Evolutionary conservation across 192 early-diverging fungal genomes (phyloP), one percentile per base, ranked within the genome.

Genomic region (Umbelopsis vinacea): DNA sequence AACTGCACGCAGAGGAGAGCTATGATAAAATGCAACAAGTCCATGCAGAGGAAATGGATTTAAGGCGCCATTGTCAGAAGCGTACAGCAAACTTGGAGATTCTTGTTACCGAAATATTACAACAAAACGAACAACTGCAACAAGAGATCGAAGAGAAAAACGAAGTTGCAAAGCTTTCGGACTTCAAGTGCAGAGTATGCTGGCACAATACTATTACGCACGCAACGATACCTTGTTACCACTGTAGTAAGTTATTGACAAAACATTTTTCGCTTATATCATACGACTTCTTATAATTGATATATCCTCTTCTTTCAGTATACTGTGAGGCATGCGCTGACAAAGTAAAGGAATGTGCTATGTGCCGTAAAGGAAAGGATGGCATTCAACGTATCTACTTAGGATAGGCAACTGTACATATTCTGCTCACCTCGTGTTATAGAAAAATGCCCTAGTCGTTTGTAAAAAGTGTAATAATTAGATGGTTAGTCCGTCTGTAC

Each of bases 111-210:
- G 54, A 71, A 29, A 4, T 71, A 21, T 10, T 46, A 19, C 23
- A 47, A 1, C 69, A 76, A 22, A 71, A 67, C 3, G 60, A 71
- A 10, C 24, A 15, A 52, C 10, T 76, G 11, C 43, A 38, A 26
- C 33, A 46, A 0, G 70, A 76, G 17, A 24, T 76, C 10, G 63
- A 52, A 37, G 53, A 67, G 5, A 40, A 57, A 17, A 52, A 43
- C 0, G 54, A 71, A 26, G 24, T 47, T 0, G 48, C 48, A 0
- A 52, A 46, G 17, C 68, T 74, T 24, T 38, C 68, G 3, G 63
- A 72, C 46, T n/a, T 69, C 24, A 81, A 81, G 46, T 86, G 84
- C 54, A 52, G 76, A 52, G 69, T 86, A 1, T 86, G 84, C 60
- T 86, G 67, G 55, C 70, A 80, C 21, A 52, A 69, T 4, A 37